A percentile compares a stretch with the other conserved stretches of the same genome.
phyloP scores from a whole-genome alignment of 345 rosid species.

The Moringa oleifera region DNA sequence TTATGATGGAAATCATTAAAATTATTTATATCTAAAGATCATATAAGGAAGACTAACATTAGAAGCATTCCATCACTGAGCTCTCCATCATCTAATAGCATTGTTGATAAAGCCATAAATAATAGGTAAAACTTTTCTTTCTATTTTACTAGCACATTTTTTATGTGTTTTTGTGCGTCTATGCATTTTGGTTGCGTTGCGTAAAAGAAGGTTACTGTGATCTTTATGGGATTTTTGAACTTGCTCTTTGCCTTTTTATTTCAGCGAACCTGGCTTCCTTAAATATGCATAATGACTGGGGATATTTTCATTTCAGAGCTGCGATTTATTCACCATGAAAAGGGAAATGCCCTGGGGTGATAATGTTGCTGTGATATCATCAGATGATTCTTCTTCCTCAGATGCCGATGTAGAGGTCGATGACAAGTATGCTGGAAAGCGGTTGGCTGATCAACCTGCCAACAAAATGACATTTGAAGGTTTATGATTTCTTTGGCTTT shows the following conservation, averaged over 20 bases:
- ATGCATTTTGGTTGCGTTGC: not conserved
- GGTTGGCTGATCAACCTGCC: constrained; percentile 7
- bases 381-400: constrained; percentile 51
- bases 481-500: constrained; percentile 2
- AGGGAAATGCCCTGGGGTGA: constrained; percentile 44
- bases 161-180: not conserved
- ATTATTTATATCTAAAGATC: too few relatives aligned
- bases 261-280: not conserved
- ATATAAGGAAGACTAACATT: too few relatives aligned
- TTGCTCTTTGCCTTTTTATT: not conserved
- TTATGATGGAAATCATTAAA: too few relatives aligned
- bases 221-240: not conserved
- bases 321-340: constrained; percentile 33
- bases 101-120: too few relatives aligned
- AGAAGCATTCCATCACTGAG: too few relatives aligned
- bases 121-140: too few relatives aligned
- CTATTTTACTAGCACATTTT: not conserved
- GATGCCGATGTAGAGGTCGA: constrained; percentile 36
- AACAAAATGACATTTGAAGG: constrained; percentile 41
- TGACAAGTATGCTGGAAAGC: constrained; percentile 16
- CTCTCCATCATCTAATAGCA: too few relatives aligned
- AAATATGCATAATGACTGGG: not conserved
- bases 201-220: too few relatives aligned
- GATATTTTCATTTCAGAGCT: constrained; percentile 5
- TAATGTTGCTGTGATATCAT: constrained; percentile 45